These are phyloP conservation scores for Pestalotiopsis sp. DNA, from an alignment of 2,329 filamentous ascomycete genomes.

Conservation along the genomic window DNA sequence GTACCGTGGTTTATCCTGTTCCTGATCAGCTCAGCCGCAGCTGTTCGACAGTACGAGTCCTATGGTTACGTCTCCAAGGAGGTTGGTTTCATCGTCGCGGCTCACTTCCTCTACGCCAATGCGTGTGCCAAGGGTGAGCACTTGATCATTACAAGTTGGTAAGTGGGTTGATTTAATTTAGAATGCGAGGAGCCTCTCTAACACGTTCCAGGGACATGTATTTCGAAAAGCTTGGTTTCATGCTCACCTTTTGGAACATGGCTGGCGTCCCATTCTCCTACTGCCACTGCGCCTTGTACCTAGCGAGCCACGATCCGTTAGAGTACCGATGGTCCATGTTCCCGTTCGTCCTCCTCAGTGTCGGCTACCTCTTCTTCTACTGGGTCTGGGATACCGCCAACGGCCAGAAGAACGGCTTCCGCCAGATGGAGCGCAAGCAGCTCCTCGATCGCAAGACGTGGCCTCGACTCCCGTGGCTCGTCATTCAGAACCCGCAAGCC, in stretches of 20 bases:
- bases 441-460: constrained; percentile 73
- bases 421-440: constrained; percentile 74
- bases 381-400: constrained; percentile 93
- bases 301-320: constrained; percentile 78
- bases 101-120: constrained; percentile 89
- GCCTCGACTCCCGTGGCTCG: constrained; percentile 85
- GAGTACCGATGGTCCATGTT: constrained; percentile 75
- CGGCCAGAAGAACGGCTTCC: constrained; percentile 91
- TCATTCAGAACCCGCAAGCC: constrained; percentile 74
- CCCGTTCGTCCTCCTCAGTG: constrained; percentile 63
- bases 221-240: constrained; percentile 66
- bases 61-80: constrained; percentile 86
- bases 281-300: constrained; percentile 89
- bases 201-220: not conserved
- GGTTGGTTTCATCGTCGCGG: constrained; percentile 79
- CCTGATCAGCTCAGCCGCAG: constrained; percentile 72
- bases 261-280: constrained; percentile 88
- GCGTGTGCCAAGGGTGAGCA: constrained; percentile 92
- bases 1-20: constrained; percentile 91
- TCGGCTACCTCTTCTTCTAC: constrained; percentile 79
- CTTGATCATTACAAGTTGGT: constrained; percentile 83
- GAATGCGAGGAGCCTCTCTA: accelerated
- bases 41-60: constrained; percentile 77
- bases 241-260: constrained; percentile 97
- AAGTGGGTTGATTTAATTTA: not conserved